These are phyloP conservation scores for Suillus cothurnatus DNA, from an alignment of 768 basidiomycete genomes.

Conservation along the genomic window DNA sequence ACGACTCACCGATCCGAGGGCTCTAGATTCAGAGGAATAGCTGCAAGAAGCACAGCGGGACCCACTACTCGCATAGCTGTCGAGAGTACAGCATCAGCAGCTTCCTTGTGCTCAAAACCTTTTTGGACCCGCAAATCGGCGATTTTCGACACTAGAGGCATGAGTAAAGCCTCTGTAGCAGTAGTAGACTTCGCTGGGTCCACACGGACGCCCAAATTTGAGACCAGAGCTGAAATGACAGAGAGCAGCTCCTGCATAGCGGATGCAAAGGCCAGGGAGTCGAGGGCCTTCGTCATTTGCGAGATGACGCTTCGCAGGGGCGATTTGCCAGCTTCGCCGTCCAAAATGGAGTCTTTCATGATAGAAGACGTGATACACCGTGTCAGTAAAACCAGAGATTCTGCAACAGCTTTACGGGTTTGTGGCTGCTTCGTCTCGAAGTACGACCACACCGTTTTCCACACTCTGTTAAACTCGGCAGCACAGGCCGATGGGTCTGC, in stretches of 20 bases:
- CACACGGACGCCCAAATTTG: slow-evolving; percentile 55
- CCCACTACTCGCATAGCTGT: slow-evolving; percentile 86
- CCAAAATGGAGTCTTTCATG: slow-evolving; percentile 52
- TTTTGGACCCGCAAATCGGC: slow-evolving; percentile 76
- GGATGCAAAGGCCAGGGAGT: slow-evolving; percentile 70
- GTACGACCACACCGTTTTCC: slow-evolving; percentile 77
- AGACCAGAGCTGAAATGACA: slow-evolving; percentile 70
- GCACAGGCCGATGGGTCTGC: slow-evolving; percentile 53
- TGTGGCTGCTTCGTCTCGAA: slow-evolving; percentile 67
- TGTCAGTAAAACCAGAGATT: slow-evolving; percentile 62
- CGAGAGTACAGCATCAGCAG: slow-evolving; percentile 76
- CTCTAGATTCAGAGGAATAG: slow-evolving; percentile 86
- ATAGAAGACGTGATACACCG: slow-evolving; percentile 72
- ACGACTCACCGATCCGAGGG: slow-evolving; percentile 69
- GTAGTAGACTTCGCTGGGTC: slow-evolving; percentile 44
- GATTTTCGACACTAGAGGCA: slow-evolving; percentile 69
- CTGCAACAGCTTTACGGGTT: slow-evolving; percentile 64
- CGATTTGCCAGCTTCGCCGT: slow-evolving; percentile 48
- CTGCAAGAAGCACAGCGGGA: slow-evolving; percentile 72
- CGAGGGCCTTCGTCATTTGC: slow-evolving; percentile 67
- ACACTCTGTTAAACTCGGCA: slow-evolving; percentile 60
- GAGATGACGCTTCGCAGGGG: slow-evolving; percentile 63
- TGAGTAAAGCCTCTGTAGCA: slow-evolving; percentile 69
- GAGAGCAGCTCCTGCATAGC: slow-evolving; percentile 81
- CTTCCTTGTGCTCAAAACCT: slow-evolving; percentile 89